These are phyloP conservation scores for Paecilomyces niveus DNA, from an alignment of 2,329 filamentous ascomycete genomes.

Conservation along the genomic window DNA sequence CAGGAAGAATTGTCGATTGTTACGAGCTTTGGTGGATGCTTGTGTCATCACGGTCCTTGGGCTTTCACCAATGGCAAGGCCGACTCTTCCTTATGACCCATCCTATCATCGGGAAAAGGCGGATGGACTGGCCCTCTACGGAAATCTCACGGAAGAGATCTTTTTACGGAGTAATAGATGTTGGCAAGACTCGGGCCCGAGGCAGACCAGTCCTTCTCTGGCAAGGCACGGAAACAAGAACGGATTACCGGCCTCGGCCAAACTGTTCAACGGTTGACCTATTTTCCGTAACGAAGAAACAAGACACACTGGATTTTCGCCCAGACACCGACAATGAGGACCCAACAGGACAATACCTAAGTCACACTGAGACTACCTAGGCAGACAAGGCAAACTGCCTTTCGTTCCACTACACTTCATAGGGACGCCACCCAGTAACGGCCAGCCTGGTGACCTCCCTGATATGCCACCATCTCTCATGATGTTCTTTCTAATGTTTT, in stretches of 20 bases:
- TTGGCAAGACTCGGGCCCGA: neutral
- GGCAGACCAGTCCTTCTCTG: neutral
- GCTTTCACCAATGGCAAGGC: slow-evolving; percentile 6
- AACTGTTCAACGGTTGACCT: neutral
- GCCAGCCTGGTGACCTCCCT: slow-evolving; percentile 2
- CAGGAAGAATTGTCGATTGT: neutral
- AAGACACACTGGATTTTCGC: neutral
- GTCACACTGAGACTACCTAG: neutral
- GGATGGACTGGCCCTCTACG: slow-evolving; percentile 14
- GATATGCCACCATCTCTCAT: slow-evolving; percentile 2
- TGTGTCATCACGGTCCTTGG: slow-evolving; percentile 11
- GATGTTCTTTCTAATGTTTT: slow-evolving; percentile 3
- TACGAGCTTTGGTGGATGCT: neutral
- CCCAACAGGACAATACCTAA: neutral
- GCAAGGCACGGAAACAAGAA: neutral
- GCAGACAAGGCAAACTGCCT: neutral
- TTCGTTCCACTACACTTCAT: neutral
- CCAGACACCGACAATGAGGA: neutral
- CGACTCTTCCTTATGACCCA: slow-evolving; percentile 9
- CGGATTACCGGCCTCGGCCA: neutral
- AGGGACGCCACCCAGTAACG: neutral
- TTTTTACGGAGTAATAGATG: neutral
- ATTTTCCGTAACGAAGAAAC: neutral
- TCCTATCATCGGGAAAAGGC: slow-evolving; percentile 26
- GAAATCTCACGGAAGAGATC: slow-evolving; percentile 8